Evolutionary conservation across 768 basidiomycete genomes (phyloP), one percentile per base, ranked within the genome.

Genomic region (Termitomyces sp.): DNA sequence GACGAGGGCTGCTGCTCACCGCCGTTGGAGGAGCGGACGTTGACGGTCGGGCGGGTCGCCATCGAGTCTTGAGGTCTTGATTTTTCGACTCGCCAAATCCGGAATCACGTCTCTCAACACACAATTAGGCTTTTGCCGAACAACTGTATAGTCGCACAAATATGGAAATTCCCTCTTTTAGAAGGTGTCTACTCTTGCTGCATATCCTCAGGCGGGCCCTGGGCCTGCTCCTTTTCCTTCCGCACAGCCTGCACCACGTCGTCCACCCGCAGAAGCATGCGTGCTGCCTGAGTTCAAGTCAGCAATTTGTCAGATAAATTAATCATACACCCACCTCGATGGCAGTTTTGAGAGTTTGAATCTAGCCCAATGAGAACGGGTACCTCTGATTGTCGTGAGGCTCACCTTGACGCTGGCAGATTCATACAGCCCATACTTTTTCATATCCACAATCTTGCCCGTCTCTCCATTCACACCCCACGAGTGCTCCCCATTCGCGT

Each of bases 391-490:
- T 12, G 3, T 7, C 22, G 6, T 35, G 13, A 61, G 3, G 16
- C 71, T 24, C 61, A 89, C 87, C 82, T 98, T 98, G 71, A 99
- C 96, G 66, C 93, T 94, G 5, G 96, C 95, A 39, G 91, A 94
- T 78, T 99, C 97, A 66, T 93, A 93, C 62, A 99, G 77, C 1
- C 95, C 95, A 73, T 98, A 97, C 50, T 79, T 76, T 72, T 94
- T 95, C 96, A 98, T 98, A 72, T 98, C 93, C 45, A 91, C 91
- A 44, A 95, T 88, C 76, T 96, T 96, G 28, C 97, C 97, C 7
- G 91, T 96, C 69, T 98, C 92, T 24, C 96, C 97, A 66, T 98
- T 89, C 42, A 99, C 91, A 58, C 97, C 97, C 88, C 90, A 98
- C 48, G 92, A 89, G 70, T 89, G 75, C 68, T 96, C 91, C 3